Evolutionary conservation across 1,284 basidiomycete genomes (phyloP).

Genomic region (Tilletia walkeri): DNA sequence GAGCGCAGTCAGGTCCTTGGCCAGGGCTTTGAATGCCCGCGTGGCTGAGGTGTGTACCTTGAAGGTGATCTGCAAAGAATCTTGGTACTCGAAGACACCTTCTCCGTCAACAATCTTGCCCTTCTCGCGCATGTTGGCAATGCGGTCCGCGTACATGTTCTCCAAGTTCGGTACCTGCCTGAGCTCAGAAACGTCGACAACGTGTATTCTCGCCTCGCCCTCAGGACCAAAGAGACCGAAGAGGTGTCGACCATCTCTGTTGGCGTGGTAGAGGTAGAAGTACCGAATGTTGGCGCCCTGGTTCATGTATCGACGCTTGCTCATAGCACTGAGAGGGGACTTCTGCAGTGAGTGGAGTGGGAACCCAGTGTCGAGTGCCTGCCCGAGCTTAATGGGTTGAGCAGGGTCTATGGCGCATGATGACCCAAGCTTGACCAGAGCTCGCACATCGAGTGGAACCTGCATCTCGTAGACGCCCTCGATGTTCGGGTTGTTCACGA

Average conservation of each 20-base stretch:
- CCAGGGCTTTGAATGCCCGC: constrained; percentile 80
- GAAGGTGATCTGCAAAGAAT: constrained; percentile 69
- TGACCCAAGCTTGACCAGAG: constrained; percentile 78
- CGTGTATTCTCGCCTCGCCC: constrained; percentile 66
- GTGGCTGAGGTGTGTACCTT: constrained; percentile 75
- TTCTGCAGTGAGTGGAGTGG: constrained; percentile 79
- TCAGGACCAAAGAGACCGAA: constrained; percentile 78
- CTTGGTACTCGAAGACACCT: constrained; percentile 68
- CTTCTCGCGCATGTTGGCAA: constrained; percentile 50
- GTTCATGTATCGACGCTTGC: constrained; percentile 73
- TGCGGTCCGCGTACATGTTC: constrained; percentile 70
- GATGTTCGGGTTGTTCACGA: constrained; percentile 90
- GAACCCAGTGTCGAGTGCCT: constrained; percentile 79
- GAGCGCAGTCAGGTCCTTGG: constrained; percentile 73
- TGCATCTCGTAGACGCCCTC: constrained; percentile 94
- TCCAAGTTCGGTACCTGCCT: constrained; percentile 78
- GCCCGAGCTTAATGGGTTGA: constrained; percentile 70
- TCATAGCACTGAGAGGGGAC: constrained; percentile 62
- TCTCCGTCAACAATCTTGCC: constrained; percentile 37
- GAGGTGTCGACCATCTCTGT: constrained; percentile 76
- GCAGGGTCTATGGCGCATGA: constrained; percentile 71
- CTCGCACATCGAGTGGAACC: constrained; percentile 80
- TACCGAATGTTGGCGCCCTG: constrained; percentile 73
- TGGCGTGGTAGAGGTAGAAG: constrained; percentile 87
- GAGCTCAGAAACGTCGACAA: constrained; percentile 83